A percentile compares a stretch with the other conserved stretches of the same genome.
Evolutionary conservation across 345 rosid genomes (phyloP).

Genomic region (Hypericum androsaemum): DNA sequence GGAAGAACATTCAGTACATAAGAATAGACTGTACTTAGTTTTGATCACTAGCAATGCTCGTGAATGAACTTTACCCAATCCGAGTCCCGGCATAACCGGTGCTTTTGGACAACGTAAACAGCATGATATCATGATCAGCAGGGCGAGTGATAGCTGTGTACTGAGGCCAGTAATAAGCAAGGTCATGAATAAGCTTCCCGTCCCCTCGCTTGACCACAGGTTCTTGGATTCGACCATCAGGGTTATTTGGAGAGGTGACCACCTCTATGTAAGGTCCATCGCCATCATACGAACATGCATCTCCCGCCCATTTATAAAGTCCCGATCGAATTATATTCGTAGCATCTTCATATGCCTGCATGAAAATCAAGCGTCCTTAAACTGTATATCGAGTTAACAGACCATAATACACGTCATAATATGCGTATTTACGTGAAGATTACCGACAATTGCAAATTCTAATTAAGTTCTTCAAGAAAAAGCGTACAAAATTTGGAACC

Average conservation of each 20-base stretch:
- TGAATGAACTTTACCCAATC: constrained; percentile 46
- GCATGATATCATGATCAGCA: constrained; percentile 66
- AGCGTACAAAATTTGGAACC: too few species aligned
- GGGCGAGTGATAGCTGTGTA: constrained; percentile 54
- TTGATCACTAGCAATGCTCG: neutral
- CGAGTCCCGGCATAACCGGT: constrained; percentile 94
- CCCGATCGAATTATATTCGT: constrained; percentile 44
- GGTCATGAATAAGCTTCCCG: constrained; percentile 62
- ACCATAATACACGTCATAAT: too few species aligned
- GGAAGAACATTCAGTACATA: neutral
- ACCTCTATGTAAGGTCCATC: constrained; percentile 59
- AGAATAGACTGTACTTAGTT: too few species aligned
- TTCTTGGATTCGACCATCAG: constrained; percentile 59
- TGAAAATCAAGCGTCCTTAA: neutral
- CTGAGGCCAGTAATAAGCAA: constrained; percentile 92
- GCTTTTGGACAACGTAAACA: constrained; percentile 84
- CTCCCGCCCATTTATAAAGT: constrained; percentile 81
- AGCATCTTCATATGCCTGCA: constrained; percentile 57
- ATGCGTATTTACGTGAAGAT: too few species aligned
- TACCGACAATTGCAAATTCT: too few species aligned
- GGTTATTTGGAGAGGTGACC: constrained; percentile 74
- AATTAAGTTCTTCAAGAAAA: too few species aligned
- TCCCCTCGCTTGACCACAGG: constrained; percentile 56
- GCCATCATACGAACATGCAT: constrained; percentile 47
- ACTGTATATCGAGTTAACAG: too few species aligned